Evolutionary conservation across 2,329 filamentous ascomycete species (phyloP), one percentile per base, ranked within the genome.

Genomic region (Raffaelea ambrosiae): DNA sequence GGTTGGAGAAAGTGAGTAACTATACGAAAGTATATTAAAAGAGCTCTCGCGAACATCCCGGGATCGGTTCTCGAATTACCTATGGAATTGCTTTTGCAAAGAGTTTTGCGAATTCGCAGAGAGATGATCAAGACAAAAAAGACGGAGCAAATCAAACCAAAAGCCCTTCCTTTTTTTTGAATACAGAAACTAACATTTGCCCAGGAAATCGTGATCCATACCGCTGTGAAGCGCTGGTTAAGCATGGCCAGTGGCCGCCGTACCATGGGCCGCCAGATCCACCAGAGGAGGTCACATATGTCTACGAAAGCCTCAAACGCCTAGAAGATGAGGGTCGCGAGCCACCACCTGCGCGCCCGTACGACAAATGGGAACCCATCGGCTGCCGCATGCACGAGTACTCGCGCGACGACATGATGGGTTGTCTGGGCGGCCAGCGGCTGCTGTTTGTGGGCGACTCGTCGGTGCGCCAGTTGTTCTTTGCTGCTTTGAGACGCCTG

Each of bases 371-470:
- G 80, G 75, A 81, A 48, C 74, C 79, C 4, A 68, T 69, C 20
- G 76, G 76, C 22, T 84, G 81, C 61, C 72, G 76, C 51, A 66
- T 82, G 57, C 72, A 76, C 51, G 63, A 73, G 46, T 83, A 83
- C 61, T 66, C 69, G 9, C 57, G 61, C 5, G 58, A 68, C n/a
- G 74, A 79, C 35, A 68, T 83, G 38, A 61, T 65, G 18, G 61
- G 63, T 41, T 85, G 81, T 56, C 66, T 81, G 20, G 62, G 63
- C 2, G 64, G 67, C 14, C 71, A 70, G 8, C 70, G 69, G 44
- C 56, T 83, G n/a, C 66, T 81, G 16, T 79, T 84, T 53, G 68
- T 74, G 22, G 81, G 81, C 35, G 81, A 84, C 58, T 76, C 76
- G 2, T 76, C 73, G 1, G 71, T 74, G 8, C 72, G 80, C 13